Evolutionary conservation across 169 alveolate species (phyloP).

Genomic region (Cryptosporidium tyzzeri): DNA sequence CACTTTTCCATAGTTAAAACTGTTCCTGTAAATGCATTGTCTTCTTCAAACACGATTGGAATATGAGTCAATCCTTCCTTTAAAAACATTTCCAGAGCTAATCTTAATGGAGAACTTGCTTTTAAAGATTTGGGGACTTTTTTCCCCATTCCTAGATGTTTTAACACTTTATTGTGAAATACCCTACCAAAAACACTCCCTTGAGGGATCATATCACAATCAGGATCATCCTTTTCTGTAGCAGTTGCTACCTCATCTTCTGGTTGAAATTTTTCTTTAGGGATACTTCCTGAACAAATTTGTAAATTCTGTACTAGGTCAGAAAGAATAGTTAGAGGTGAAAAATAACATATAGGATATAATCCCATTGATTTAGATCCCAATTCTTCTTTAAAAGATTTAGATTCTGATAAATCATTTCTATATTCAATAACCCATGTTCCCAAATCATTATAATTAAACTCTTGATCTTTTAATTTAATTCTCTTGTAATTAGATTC

Average conservation of each 20-base stretch:
- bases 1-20: conserved; percentile 63
- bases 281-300: conserved; percentile 16
- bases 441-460: conserved; percentile 42
- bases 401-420: background rate
- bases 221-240: background rate
- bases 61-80: conserved; percentile 52
- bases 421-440: conserved; percentile 31
- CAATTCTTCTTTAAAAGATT: background rate
- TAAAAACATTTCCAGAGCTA: conserved; percentile 51
- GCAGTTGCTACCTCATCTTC: background rate
- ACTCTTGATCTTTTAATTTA: conserved; percentile 8
- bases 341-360: conserved; percentile 63
- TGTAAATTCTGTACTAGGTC: conserved; percentile 47
- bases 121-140: conserved; percentile 26
- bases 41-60: conserved; percentile 39
- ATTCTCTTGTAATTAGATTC: conserved; percentile 2
- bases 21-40: conserved; percentile 31
- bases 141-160: conserved; percentile 15
- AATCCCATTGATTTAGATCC: conserved; percentile 5
- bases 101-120: conserved; percentile 25
- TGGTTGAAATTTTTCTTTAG: background rate
- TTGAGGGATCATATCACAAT: conserved; percentile 8
- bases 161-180: conserved; percentile 41
- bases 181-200: conserved; percentile 26
- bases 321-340: conserved; percentile 51